A percentile compares a stretch with the other conserved stretches of the same genome.
Evolutionary conservation across 495 filamentous ascomycete genomes (phyloP).

Genomic region (Aspergillus cristatus): DNA sequence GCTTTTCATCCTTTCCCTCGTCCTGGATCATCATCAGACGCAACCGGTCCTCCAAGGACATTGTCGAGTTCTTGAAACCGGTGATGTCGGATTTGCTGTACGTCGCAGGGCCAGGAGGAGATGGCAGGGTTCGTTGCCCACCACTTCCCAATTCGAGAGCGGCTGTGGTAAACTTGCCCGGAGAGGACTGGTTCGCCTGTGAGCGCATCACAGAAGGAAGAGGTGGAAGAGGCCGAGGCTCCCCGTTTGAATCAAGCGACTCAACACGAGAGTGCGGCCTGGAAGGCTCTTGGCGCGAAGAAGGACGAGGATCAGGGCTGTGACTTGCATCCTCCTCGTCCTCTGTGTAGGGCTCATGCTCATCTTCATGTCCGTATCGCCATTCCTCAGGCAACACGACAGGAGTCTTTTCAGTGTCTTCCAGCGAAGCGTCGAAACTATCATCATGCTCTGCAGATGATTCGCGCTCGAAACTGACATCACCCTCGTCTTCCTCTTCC

Average conservation of each 20-base stretch:
- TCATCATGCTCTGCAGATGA: constrained; percentile 66
- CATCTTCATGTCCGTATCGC: constrained; percentile 65
- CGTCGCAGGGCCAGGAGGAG: constrained; percentile 53
- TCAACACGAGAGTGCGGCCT: constrained; percentile 43
- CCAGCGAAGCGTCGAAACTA: constrained; percentile 86
- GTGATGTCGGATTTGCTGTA: constrained; percentile 63
- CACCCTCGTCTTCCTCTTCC: constrained; percentile 59
- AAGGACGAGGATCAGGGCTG: constrained; percentile 38
- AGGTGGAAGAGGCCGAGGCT: constrained; percentile 68
- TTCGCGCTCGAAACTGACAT: constrained; percentile 61
- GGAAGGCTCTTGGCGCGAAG: constrained; percentile 23
- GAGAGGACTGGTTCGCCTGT: constrained; percentile 29
- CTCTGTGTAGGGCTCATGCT: constrained; percentile 56
- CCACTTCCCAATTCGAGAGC: constrained; percentile 55
- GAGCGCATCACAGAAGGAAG: constrained; percentile 46
- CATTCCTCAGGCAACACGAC: constrained; percentile 95
- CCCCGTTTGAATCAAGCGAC: constrained; percentile 61
- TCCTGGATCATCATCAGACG: constrained; percentile 69
- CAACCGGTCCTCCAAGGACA: constrained; percentile 75
- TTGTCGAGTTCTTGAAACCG: constrained; percentile 54
- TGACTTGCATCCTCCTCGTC: constrained; percentile 52
- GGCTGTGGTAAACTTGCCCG: constrained; percentile 47
- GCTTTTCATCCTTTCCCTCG: constrained; percentile 26
- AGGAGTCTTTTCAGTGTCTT: constrained; percentile 93
- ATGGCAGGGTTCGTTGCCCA: constrained; percentile 53